phyloP scores from a whole-genome alignment of 2,329 filamentous ascomycete species.

The Cladophialophora bantiana region DNA sequence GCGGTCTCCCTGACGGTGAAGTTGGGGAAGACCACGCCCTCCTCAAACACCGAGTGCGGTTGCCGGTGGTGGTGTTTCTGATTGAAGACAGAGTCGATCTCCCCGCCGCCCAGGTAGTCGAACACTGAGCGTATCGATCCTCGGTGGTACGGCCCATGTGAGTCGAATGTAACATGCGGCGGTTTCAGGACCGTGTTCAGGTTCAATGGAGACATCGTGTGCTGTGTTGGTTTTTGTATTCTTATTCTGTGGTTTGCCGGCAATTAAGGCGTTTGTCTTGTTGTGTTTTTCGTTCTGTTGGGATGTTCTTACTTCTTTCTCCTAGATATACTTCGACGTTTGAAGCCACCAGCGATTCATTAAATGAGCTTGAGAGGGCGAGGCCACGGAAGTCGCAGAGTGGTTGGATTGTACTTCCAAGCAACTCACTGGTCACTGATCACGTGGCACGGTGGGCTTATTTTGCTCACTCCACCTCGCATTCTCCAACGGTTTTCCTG shows the following conservation, averaged over 20 bases:
- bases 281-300: not conserved
- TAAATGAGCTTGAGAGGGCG: not conserved
- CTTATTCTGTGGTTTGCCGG: not conserved
- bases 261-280: not conserved
- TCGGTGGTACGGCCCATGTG: not conserved
- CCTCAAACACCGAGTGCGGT: not conserved
- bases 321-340: not conserved
- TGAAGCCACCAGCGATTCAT: not conserved
- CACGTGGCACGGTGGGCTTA: not conserved
- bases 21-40: conserved; percentile 5
- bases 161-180: conserved; percentile 1
- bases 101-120: not conserved
- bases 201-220: conserved; percentile 2
- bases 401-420: not conserved
- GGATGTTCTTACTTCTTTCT: not conserved
- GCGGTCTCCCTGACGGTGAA: not conserved
- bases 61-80: conserved; percentile 3
- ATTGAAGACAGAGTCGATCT: not conserved
- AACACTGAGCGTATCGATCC: not conserved
- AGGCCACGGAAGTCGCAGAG: not conserved
- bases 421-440: not conserved
- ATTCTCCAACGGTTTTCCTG: not conserved
- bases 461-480: not conserved
- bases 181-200: conserved; percentile 2
- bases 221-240: not conserved